Evolutionary conservation across 305 asterid genomes (phyloP).

Genomic region (Lippia alba): DNA sequence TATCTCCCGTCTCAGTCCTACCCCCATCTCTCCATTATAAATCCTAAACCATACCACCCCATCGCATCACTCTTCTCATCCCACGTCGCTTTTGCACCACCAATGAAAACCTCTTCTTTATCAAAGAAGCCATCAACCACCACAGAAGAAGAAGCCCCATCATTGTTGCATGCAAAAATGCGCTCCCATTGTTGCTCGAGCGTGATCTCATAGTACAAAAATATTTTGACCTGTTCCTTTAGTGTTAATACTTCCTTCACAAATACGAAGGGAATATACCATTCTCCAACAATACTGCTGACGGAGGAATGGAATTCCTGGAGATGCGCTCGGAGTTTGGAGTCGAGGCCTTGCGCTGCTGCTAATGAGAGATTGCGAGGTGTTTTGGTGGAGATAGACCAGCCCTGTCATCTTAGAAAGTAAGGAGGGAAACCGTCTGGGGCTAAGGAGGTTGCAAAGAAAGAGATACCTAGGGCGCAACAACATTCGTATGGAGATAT

Average conservation of each 20-base stretch:
- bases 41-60: conserved; percentile 48
- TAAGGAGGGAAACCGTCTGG: conserved; percentile 44
- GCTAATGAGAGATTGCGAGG: conserved; percentile 32
- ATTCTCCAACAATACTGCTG: conserved; percentile 44
- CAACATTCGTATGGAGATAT: conserved; percentile 9
- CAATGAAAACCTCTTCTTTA: conserved; percentile 39
- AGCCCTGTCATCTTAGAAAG: conserved; percentile 19
- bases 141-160: conserved; percentile 20
- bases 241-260: conserved; percentile 43
- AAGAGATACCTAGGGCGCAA: neutral
- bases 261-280: conserved; percentile 58
- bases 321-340: conserved; percentile 36
- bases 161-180: conserved; percentile 40
- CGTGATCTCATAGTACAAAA: conserved; percentile 55
- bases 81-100: conserved; percentile 44
- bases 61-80: conserved; percentile 32
- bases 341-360: conserved; percentile 48
- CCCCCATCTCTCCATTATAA: conserved; percentile 29
- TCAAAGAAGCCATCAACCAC: conserved; percentile 45
- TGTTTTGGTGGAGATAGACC: conserved; percentile 29
- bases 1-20: conserved; percentile 55
- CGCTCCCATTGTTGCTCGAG: conserved; percentile 64
- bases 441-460: conserved; percentile 37
- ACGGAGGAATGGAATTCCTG: conserved; percentile 38
- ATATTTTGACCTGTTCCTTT: conserved; percentile 45